phyloP scores from a whole-genome alignment of 305 asterid genomes.

The Plantago lanceolata region DNA sequence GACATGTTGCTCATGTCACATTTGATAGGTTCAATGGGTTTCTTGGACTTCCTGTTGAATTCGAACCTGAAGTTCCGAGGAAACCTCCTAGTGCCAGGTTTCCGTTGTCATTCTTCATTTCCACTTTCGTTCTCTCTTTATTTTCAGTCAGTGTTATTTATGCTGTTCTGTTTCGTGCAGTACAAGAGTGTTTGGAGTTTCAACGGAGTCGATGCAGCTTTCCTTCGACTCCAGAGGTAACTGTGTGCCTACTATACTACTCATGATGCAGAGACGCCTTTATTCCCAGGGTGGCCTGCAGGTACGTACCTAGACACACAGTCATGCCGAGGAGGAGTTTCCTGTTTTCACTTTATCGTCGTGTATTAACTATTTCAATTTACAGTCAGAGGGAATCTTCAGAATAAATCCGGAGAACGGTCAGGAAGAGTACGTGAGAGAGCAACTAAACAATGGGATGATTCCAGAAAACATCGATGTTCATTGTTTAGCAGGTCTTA shows the following conservation, averaged over 20 bases:
- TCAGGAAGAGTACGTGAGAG: constrained; percentile 70
- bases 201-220: constrained; percentile 92
- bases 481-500: constrained; percentile 83
- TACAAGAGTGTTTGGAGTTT: constrained; percentile 87
- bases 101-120: not conserved
- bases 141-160: not conserved
- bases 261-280: constrained; percentile 84
- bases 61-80: constrained; percentile 87
- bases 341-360: too few species aligned
- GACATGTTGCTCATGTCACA: constrained; percentile 95
- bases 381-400: constrained; percentile 86
- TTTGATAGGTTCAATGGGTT: constrained; percentile 86
- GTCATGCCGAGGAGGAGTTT: too few species aligned
- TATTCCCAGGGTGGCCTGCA: constrained; percentile 68
- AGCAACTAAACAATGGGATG: constrained; percentile 66
- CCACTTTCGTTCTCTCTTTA: not conserved
- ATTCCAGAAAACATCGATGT: constrained; percentile 79
- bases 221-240: constrained; percentile 82
- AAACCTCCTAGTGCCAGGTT: constrained; percentile 97
- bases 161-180: constrained; percentile 31
- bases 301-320: constrained; percentile 32
- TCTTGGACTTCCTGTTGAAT: constrained; percentile 89
- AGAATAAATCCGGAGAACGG: constrained; percentile 82
- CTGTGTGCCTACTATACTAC: constrained; percentile 80
- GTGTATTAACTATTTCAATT: constrained; percentile 17